Percentiles rank a stretch among this genome's conserved stretches.
phyloP scores from a whole-genome alignment of 208 protist genomes.

The Leishmania lainsoni region DNA sequence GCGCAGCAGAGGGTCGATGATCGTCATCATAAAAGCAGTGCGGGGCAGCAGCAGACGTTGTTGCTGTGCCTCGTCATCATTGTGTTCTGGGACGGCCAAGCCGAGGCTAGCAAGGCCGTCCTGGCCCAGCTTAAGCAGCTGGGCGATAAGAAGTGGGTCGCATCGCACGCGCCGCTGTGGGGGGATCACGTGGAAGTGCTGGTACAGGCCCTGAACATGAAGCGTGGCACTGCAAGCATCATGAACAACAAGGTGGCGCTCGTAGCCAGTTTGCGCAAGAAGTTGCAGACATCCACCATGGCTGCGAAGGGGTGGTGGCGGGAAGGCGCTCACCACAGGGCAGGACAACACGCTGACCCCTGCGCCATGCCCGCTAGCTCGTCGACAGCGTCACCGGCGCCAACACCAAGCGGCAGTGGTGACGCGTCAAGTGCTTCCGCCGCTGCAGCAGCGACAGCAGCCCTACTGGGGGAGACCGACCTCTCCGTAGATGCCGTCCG shows the following conservation, averaged over 20 bases:
- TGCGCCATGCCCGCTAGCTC: background rate
- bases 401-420: background rate
- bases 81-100: conserved; percentile 77
- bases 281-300: conserved; percentile 36
- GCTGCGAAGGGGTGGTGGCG: conserved; percentile 26
- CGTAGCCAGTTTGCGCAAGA: conserved; percentile 62
- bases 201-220: conserved; percentile 83
- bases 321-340: conserved; percentile 9
- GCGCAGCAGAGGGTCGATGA: background rate
- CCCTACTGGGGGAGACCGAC: conserved; percentile 32
- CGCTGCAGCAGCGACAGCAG: background rate
- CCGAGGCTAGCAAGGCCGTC: conserved; percentile 50
- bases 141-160: conserved; percentile 28
- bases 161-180: conserved; percentile 2
- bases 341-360: conserved; percentile 1
- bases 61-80: conserved; percentile 59
- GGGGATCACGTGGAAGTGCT: conserved; percentile 55
- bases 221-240: conserved; percentile 69
- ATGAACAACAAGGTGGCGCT: conserved; percentile 61
- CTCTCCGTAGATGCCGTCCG: conserved; percentile 42
- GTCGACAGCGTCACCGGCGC: background rate
- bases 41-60: background rate
- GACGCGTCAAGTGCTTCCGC: background rate
- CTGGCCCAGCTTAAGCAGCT: conserved; percentile 69
- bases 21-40: background rate